Percentiles rank a stretch among this genome's conserved stretches.
These are phyloP conservation scores for Gnomoniopsis sp. DNA, from an alignment of 2,329 filamentous ascomycete species.

Conservation along the genomic window DNA sequence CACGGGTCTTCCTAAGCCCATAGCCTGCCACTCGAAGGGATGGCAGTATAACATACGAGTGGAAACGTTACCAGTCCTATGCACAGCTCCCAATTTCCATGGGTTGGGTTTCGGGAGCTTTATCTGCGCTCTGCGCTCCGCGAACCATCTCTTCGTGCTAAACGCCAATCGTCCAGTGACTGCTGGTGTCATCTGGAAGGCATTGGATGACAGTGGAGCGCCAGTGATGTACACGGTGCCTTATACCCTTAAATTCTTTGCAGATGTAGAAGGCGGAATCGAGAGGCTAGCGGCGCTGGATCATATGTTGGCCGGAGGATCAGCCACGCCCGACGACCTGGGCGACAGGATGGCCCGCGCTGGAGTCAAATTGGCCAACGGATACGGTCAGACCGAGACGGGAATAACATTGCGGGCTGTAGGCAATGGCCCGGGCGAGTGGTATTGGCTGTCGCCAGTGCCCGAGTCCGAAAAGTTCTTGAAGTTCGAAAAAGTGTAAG, in stretches of 20 bases:
- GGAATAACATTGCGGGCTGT: not conserved
- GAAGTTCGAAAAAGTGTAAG: slow-evolving; percentile 2
- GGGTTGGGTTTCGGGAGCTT: not conserved
- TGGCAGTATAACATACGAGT: not conserved
- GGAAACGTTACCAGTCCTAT: not conserved
- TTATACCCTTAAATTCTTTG: slow-evolving; percentile 1
- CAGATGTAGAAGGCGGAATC: not conserved
- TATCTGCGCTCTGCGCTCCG: not conserved
- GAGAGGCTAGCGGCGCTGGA: slow-evolving; percentile 3
- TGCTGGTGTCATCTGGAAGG: not conserved
- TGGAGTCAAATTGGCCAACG: not conserved
- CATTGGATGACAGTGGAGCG: not conserved
- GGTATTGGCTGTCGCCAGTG: not conserved
- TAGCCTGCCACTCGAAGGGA: not conserved
- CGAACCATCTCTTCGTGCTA: not conserved
- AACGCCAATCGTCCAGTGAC: slow-evolving; percentile 5
- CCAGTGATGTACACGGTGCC: slow-evolving; percentile 1
- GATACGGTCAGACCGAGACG: slow-evolving; percentile 5
- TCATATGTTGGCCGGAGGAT: not conserved
- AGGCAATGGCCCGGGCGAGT: not conserved
- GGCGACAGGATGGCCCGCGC: not conserved
- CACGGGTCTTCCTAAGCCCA: slow-evolving; percentile 6
- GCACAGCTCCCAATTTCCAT: slow-evolving; percentile 1
- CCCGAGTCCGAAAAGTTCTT: not conserved
- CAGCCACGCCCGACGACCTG: slow-evolving; percentile 1